These are phyloP conservation scores for Dendryphion nanum DNA, from an alignment of 2,329 filamentous ascomycete species.

Conservation along the genomic window DNA sequence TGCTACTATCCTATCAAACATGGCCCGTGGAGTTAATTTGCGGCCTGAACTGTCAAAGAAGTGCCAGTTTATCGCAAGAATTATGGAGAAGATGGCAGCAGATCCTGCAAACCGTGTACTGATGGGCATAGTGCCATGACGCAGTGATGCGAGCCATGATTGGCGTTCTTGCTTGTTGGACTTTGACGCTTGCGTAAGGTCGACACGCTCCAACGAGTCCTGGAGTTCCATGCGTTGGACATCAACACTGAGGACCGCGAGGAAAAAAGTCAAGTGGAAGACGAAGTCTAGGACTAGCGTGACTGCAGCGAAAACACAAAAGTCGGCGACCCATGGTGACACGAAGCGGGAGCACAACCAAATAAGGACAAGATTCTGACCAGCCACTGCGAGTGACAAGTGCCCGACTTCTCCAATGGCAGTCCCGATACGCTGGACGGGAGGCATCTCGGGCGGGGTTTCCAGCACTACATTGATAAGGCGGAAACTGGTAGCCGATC, in stretches of 20 bases:
- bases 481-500: slow-evolving; percentile 52
- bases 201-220: slow-evolving; percentile 60
- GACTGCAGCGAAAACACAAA: slow-evolving; percentile 73
- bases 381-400: slow-evolving; percentile 64
- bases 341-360: slow-evolving; percentile 65
- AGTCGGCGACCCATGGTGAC: slow-evolving; percentile 68
- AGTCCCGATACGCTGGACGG: slow-evolving; percentile 67
- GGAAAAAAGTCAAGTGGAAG: slow-evolving; percentile 76
- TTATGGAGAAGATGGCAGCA: slow-evolving; percentile 68
- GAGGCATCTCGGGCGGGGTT: slow-evolving; percentile 67
- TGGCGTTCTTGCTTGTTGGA: slow-evolving; percentile 48
- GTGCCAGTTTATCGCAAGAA: slow-evolving; percentile 73
- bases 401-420: slow-evolving; percentile 73
- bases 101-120: slow-evolving; percentile 75
- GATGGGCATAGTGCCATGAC: slow-evolving; percentile 63
- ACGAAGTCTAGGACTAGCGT: slow-evolving; percentile 76
- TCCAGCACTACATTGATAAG: slow-evolving; percentile 75
- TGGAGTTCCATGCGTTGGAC: slow-evolving; percentile 73
- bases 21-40: slow-evolving; percentile 20
- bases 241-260: slow-evolving; percentile 76
- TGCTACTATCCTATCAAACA: slow-evolving; percentile 14
- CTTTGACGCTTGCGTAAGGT: slow-evolving; percentile 38
- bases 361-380: slow-evolving; percentile 68
- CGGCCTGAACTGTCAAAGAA: slow-evolving; percentile 64
- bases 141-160: slow-evolving; percentile 61